A percentile compares a stretch with the other conserved stretches of the same genome.
phyloP scores from a whole-genome alignment of 257 asterid genomes.

The Lavandula angustifolia region DNA sequence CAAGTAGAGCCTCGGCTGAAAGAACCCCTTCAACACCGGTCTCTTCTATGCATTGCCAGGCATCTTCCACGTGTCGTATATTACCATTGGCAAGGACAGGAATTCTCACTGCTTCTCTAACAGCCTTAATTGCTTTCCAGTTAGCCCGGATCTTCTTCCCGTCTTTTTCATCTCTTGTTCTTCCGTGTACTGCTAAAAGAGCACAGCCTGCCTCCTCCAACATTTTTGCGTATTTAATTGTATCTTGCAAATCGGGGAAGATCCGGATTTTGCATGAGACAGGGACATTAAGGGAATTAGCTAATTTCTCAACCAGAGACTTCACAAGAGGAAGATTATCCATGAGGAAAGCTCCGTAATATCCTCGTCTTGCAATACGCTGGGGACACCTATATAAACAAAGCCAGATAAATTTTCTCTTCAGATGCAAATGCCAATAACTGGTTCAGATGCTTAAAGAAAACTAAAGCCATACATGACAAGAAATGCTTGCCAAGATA shows the following conservation, averaged over 20 bases:
- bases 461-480: not conserved
- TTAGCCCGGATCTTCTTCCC: slow-evolving; percentile 86
- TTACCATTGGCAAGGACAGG: slow-evolving; percentile 96
- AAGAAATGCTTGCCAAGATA: slow-evolving; percentile 14
- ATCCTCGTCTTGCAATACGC: slow-evolving; percentile 85
- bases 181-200: slow-evolving; percentile 90
- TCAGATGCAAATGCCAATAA: slow-evolving; percentile 11
- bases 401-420: slow-evolving; percentile 7
- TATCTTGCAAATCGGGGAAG: slow-evolving; percentile 73
- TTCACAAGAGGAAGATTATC: slow-evolving; percentile 87
- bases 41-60: slow-evolving; percentile 60
- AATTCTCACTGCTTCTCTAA: slow-evolving; percentile 73
- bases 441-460: not conserved
- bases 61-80: slow-evolving; percentile 78
- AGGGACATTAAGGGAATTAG: slow-evolving; percentile 68
- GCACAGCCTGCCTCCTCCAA: slow-evolving; percentile 95
- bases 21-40: slow-evolving; percentile 86
- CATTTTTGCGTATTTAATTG: slow-evolving; percentile 89
- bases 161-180: slow-evolving; percentile 93
- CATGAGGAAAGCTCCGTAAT: slow-evolving; percentile 98
- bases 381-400: slow-evolving; percentile 76
- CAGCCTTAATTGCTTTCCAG: slow-evolving; percentile 84
- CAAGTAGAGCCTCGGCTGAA: slow-evolving; percentile 92
- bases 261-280: slow-evolving; percentile 92
- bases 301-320: slow-evolving; percentile 78